Conservation (phyloP, 1,139 yeast genomes). For the Taiozyma sp. region DNA sequence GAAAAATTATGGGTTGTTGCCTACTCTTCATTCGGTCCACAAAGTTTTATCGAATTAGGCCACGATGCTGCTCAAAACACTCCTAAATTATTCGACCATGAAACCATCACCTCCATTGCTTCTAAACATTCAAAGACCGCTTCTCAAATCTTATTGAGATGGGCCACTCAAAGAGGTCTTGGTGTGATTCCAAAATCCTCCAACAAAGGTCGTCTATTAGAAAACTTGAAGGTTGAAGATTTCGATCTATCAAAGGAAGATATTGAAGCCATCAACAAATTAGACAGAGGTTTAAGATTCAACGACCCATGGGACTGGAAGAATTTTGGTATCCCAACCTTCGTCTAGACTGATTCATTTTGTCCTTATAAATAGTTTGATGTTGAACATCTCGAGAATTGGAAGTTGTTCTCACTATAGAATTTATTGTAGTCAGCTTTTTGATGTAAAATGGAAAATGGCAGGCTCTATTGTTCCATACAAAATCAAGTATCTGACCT, state of each 20-base stretch:
- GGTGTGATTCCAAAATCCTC: constrained; percentile 77
- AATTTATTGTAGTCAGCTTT: neutral
- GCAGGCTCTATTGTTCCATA: no score
- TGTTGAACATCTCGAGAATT: neutral
- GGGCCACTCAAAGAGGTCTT: constrained; percentile 74
- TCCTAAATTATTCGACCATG: constrained; percentile 53
- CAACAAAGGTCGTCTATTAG: constrained; percentile 53
- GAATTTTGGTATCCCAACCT: constrained; percentile 29
- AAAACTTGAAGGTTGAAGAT: constrained; percentile 53
- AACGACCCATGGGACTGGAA: constrained; percentile 82
- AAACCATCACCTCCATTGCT: constrained; percentile 50
- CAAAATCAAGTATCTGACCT: no score
- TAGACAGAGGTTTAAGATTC: constrained; percentile 72
- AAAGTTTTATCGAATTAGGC: constrained; percentile 62
- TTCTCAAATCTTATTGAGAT: constrained; percentile 68
- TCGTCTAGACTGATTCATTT: constrained; percentile 16
- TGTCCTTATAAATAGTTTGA: neutral
- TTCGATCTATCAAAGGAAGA: constrained; percentile 53
- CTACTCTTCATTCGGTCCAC: constrained; percentile 84
- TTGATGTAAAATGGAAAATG: neutral
- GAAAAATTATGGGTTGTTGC: constrained; percentile 54
- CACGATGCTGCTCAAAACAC: constrained; percentile 47
- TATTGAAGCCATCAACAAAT: constrained; percentile 42
- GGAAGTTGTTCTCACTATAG: neutral
- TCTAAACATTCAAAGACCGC: constrained; percentile 43